A percentile compares a stretch with the other conserved stretches of the same genome.
phyloP scores from a whole-genome alignment of 441 rosid species.

The Dalechampia spathulata region DNA sequence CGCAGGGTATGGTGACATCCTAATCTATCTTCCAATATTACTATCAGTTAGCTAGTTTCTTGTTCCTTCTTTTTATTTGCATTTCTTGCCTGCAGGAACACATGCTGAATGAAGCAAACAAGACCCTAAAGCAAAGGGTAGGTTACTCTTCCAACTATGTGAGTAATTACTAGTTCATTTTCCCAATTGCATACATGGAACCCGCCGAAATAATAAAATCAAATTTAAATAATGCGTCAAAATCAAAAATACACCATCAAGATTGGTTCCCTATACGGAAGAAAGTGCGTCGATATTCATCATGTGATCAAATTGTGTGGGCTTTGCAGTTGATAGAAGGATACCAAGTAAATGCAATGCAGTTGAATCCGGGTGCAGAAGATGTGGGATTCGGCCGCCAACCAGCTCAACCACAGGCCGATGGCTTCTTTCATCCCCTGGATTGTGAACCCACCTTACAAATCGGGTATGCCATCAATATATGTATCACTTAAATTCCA shows the following conservation, averaged over 20 bases:
- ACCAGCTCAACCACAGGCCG: slow-evolving; percentile 49
- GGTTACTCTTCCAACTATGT: slow-evolving; percentile 2
- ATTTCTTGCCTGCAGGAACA: slow-evolving; percentile 47
- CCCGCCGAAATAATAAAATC: too few species aligned
- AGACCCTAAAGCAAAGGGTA: slow-evolving; percentile 81
- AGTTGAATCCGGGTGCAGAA: slow-evolving; percentile 54
- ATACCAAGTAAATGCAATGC: slow-evolving; percentile 62
- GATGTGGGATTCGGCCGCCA: slow-evolving; percentile 52
- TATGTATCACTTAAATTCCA: not conserved
- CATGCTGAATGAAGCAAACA: slow-evolving; percentile 72
- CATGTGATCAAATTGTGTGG: not conserved
- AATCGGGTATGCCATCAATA: slow-evolving; percentile 49
- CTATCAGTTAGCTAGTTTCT: not conserved
- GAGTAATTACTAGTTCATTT: too few species aligned
- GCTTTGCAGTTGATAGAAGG: slow-evolving; percentile 72
- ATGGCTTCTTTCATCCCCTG: slow-evolving; percentile 73
- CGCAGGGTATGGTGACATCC: slow-evolving; percentile 45
- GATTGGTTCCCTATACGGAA: not conserved
- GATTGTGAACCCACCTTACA: slow-evolving; percentile 91
- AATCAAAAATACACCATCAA: not conserved
- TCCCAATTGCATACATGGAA: too few species aligned
- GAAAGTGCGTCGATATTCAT: not conserved
- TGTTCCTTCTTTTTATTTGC: not conserved
- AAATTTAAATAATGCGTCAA: too few species aligned
- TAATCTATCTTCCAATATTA: not conserved